Evolutionary conservation across 140 eudicot genomes (phyloP), one percentile per base, ranked within the genome.

Genomic region (Cichorium intybus): DNA sequence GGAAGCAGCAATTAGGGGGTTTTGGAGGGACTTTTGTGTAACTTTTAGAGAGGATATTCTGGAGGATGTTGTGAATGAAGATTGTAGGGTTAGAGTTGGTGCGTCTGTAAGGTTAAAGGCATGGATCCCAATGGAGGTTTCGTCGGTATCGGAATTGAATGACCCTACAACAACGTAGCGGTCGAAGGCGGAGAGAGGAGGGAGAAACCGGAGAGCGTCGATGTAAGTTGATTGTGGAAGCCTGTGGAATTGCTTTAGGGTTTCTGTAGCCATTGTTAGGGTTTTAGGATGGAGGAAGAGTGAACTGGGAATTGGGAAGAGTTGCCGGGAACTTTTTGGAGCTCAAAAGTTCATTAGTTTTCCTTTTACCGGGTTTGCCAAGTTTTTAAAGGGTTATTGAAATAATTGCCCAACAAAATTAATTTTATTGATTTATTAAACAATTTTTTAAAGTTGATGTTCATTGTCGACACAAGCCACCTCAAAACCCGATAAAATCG

Each of bases 181-280:
- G 66, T 79, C 72, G 56, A 85, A 65, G 65, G 90, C 79, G 74
- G 92, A 71, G 58, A 79, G 78, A n/a, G 85, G 91, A 0, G 98
- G 96, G 2, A 91, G 87, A 80, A 84, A 91, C 4, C 96, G 95
- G 56, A 91, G 84, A 24, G 87, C 80, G 81, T 88, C 96, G 45
- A 91, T 77, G 95, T 85, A 91, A n/a, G 75, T 73, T 58, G 89
- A 64, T 61, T 82, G 95, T 0, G 89, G 95, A 45, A 87, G 72
- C 21, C 73, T 69, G 83, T 81, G 91, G 71, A 85, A 79, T 79
- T 78, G 78, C 34, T 66, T 57, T 71, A 69, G 79, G 73, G 85
- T 69, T 75, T 75, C 54, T 27, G 74, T 51, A 37, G 66, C 65
- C 80, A 75, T 75, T 60, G 71, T n/a, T 75, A 68, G 77, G 77